A percentile compares a stretch with the other conserved stretches of the same genome.
Evolutionary conservation across 805 yeast species (phyloP).

Genomic region (Peterozyma xylosa): DNA sequence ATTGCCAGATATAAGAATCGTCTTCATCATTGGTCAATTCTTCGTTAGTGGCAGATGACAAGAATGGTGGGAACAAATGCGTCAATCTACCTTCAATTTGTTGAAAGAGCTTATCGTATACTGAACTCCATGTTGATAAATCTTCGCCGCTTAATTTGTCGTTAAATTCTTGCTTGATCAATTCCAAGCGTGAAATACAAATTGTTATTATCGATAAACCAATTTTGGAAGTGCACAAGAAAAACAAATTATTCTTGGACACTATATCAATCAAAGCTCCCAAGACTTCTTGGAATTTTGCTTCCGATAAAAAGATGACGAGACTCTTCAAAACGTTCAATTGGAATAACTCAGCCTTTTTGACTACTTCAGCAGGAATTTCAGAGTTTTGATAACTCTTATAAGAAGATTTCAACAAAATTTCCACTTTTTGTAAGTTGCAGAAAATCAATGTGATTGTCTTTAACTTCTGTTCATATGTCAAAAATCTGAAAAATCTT

Average conservation of each 20-base stretch:
- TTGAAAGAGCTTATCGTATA: conserved; percentile 78
- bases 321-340: conserved; percentile 76
- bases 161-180: conserved; percentile 74
- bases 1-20: conserved; percentile 92
- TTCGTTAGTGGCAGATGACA: conserved; percentile 22
- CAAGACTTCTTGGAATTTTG: conserved; percentile 72
- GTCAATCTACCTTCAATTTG: conserved; percentile 71
- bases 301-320: conserved; percentile 77
- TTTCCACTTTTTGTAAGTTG: conserved; percentile 71
- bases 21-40: conserved; percentile 37
- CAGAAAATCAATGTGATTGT: conserved; percentile 72
- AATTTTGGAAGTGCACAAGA: conserved; percentile 64
- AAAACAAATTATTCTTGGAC: conserved; percentile 60
- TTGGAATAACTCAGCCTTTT: conserved; percentile 71
- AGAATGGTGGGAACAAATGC: conserved; percentile 72
- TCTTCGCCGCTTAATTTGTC: conserved; percentile 43
- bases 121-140: conserved; percentile 63
- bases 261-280: conserved; percentile 65
- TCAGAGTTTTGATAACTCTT: conserved; percentile 40
- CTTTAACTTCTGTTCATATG: conserved; percentile 68
- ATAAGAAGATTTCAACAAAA: conserved; percentile 73
- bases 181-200: conserved; percentile 85
- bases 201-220: conserved; percentile 86
- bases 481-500: conserved; percentile 77
- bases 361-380: conserved; percentile 45